These are phyloP conservation scores for Filosporella fistucella DNA, from an alignment of 495 filamentous ascomycete species.

Conservation along the genomic window DNA sequence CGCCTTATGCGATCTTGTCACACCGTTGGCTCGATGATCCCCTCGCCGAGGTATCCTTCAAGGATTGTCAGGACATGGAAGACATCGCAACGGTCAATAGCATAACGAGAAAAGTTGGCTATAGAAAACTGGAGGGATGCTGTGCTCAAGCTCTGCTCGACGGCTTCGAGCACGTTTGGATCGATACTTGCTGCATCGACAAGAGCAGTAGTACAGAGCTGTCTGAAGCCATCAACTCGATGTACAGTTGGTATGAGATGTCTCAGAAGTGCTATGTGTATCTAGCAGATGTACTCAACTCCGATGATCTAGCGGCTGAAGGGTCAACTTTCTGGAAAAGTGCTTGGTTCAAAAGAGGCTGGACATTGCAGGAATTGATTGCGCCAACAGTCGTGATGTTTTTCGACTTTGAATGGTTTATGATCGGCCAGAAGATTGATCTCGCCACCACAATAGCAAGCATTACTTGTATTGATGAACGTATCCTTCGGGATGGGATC, in stretches of 20 bases:
- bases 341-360: neutral
- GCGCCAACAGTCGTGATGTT: neutral
- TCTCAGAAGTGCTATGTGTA: slow-evolving; percentile 17
- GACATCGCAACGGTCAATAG: neutral
- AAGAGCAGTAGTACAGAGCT: slow-evolving; percentile 29
- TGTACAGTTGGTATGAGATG: slow-evolving; percentile 27
- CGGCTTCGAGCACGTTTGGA: slow-evolving; percentile 29
- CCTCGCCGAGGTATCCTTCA: slow-evolving; percentile 28
- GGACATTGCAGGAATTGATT: neutral
- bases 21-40: slow-evolving; percentile 26
- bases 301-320: too few species aligned
- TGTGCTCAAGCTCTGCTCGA: slow-evolving; percentile 18
- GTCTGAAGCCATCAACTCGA: slow-evolving; percentile 35
- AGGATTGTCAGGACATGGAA: slow-evolving; percentile 25
- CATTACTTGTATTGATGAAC: neutral
- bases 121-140: slow-evolving; percentile 19
- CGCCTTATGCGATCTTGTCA: slow-evolving; percentile 29
- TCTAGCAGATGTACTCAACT: slow-evolving; percentile 5
- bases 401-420: neutral
- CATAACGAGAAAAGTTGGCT: slow-evolving; percentile 19
- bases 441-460: neutral
- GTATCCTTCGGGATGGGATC: neutral
- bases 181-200: slow-evolving; percentile 40
- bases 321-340: neutral
- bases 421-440: neutral